Conservation (phyloP, 371 early-diverging fungal genomes). For the Amoeboradix gromovi region DNA sequence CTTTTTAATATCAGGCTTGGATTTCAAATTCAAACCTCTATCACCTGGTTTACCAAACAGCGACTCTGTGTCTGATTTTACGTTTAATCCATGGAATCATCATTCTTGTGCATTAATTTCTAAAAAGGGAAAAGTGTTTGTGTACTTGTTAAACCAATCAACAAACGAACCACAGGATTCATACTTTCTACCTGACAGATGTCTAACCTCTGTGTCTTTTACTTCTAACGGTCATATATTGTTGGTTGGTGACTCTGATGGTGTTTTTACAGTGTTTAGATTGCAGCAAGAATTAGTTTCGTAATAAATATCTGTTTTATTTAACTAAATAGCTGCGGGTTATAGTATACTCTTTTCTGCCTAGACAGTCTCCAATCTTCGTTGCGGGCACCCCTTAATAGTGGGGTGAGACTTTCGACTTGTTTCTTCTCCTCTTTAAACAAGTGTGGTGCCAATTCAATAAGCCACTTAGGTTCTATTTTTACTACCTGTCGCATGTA, state of each 20-base stretch:
- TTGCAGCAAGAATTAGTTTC: too few species aligned
- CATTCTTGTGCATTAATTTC: background rate
- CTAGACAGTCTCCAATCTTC: background rate
- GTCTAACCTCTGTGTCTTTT: background rate
- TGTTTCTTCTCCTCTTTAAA: background rate
- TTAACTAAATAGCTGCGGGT: background rate
- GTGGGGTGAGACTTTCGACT: background rate
- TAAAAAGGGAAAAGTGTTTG: background rate
- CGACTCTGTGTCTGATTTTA: background rate
- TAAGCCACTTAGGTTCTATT: slow-evolving; percentile 65
- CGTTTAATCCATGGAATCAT: background rate
- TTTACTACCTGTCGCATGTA: slow-evolving; percentile 81
- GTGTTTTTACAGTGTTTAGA: background rate
- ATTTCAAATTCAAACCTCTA: background rate
- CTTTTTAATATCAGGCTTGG: background rate
- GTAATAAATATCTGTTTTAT: too few species aligned
- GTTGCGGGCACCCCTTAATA: background rate
- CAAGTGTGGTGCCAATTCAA: slow-evolving; percentile 17
- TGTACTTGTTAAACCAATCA: background rate
- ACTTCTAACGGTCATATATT: background rate
- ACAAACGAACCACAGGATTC: background rate
- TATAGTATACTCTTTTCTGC: background rate
- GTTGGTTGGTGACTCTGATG: background rate
- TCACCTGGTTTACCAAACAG: background rate
- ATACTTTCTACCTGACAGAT: background rate